Conservation (phyloP, 208 protist genomes). For the Acanthamoeba quina region DNA sequence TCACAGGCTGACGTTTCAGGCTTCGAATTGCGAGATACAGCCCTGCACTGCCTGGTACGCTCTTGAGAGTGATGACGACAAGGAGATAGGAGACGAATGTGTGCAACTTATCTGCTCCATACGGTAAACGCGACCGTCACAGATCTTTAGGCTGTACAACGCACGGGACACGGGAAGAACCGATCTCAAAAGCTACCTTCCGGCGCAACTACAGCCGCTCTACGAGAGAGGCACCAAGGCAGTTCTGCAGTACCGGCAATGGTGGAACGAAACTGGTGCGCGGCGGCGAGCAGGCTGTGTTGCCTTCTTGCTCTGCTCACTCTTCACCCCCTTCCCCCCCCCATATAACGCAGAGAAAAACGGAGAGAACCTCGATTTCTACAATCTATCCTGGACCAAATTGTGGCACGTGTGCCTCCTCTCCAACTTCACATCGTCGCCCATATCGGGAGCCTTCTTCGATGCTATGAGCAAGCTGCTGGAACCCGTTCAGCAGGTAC, state of each 20-base stretch:
- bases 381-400: slow-evolving; percentile 46
- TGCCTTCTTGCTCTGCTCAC: not conserved
- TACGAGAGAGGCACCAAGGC: slow-evolving; percentile 31
- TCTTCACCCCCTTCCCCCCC: not conserved
- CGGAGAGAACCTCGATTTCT: slow-evolving; percentile 65
- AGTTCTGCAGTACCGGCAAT: not conserved
- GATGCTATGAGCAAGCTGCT: slow-evolving; percentile 4
- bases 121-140: not conserved
- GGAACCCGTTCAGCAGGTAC: slow-evolving; percentile 5
- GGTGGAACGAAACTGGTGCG: slow-evolving; percentile 66
- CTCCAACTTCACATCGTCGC: slow-evolving; percentile 53
- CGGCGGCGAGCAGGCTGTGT: not conserved
- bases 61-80: no score
- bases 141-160: slow-evolving; percentile 63
- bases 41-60: slow-evolving; percentile 55
- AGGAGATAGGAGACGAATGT: no score
- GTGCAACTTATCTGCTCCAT: no score
- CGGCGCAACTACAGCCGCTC: not conserved
- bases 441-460: slow-evolving; percentile 36
- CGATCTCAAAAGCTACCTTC: not conserved
- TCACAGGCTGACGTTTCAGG: not conserved
- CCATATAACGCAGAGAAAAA: slow-evolving; percentile 66
- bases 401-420: slow-evolving; percentile 43
- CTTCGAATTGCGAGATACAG: slow-evolving; percentile 36
- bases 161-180: not conserved